A percentile compares a stretch with the other conserved stretches of the same genome.
Evolutionary conservation across 2,329 filamentous ascomycete genomes (phyloP).

Genomic region (Domatiomyces catenatus): DNA sequence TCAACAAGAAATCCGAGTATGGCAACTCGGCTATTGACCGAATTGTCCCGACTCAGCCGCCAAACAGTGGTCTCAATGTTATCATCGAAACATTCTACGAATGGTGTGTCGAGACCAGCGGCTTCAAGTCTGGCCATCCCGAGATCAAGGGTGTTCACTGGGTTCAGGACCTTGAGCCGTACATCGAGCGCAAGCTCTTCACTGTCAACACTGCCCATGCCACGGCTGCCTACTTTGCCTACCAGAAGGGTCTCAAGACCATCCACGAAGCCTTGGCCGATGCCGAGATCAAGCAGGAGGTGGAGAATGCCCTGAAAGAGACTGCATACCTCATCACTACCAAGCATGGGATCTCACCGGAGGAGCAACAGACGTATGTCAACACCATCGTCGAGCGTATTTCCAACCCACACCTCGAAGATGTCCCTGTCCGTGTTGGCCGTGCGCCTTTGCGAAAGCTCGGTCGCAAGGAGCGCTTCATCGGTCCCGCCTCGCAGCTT

Average conservation of each 20-base stretch:
- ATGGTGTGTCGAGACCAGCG: conserved; percentile 85
- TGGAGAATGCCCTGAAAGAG: conserved; percentile 66
- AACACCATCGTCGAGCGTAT: conserved; percentile 85
- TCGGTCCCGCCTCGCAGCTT: conserved; percentile 78
- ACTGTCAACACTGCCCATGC: conserved; percentile 98
- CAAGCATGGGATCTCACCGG: conserved; percentile 64
- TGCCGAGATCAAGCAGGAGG: conserved; percentile 60
- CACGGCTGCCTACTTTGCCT: conserved; percentile 87
- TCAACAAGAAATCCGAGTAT: conserved; percentile 64
- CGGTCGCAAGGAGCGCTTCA: conserved; percentile 85
- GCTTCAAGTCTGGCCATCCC: conserved; percentile 59
- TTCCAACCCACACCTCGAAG: conserved; percentile 64
- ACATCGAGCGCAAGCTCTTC: conserved; percentile 98
- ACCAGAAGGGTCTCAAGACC: conserved; percentile 69
- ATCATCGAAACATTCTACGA: conserved; percentile 98
- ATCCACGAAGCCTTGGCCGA: conserved; percentile 82
- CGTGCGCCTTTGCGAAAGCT: conserved; percentile 90
- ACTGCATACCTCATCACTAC: conserved; percentile 71
- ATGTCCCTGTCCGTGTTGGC: conserved; percentile 86
- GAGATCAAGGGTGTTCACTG: conserved; percentile 79
- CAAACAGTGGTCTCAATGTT: conserved; percentile 68
- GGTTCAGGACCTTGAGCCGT: conserved; percentile 80
- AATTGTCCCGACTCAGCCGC: conserved; percentile 83
- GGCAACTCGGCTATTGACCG: conserved; percentile 98
- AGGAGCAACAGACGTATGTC: conserved; percentile 74